phyloP scores from a whole-genome alignment of 2,329 filamentous ascomycete genomes.

The Diplodia sapinea region DNA sequence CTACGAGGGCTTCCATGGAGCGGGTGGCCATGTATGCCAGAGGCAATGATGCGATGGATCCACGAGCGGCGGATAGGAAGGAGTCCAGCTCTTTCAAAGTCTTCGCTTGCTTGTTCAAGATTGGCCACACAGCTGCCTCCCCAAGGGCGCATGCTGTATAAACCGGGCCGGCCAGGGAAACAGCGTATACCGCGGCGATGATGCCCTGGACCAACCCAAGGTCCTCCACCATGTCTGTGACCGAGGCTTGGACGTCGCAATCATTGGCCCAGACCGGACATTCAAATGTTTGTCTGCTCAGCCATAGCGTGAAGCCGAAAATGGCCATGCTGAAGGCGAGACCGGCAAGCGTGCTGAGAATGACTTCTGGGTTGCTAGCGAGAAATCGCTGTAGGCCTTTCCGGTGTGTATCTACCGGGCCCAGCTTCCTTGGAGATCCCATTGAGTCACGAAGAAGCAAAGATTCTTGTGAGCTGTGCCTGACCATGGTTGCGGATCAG shows the following conservation, averaged over 20 bases:
- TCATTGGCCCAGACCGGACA: conserved; percentile 29
- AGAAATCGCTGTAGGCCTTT: conserved; percentile 12
- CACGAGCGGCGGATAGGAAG: conserved; percentile 19
- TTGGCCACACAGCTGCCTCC: conserved; percentile 33
- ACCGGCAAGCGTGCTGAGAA: neutral
- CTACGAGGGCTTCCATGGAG: conserved; percentile 11
- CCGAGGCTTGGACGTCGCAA: conserved; percentile 7
- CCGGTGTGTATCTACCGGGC: neutral
- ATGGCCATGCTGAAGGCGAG: neutral
- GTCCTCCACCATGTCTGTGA: neutral
- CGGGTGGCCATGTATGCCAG: conserved; percentile 2
- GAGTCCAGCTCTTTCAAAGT: conserved; percentile 20
- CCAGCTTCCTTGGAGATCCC: neutral
- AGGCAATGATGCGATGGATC: conserved; percentile 21
- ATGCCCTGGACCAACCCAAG: conserved; percentile 30
- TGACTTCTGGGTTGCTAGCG: conserved; percentile 3
- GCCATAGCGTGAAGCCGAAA: conserved; percentile 37
- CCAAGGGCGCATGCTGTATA: conserved; percentile 31
- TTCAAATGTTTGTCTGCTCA: conserved; percentile 33
- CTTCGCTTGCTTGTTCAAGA: conserved; percentile 27
- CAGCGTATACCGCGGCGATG: conserved; percentile 27
- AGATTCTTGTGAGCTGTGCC: conserved; percentile 5
- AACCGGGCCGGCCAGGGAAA: conserved; percentile 30
- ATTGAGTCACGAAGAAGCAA: neutral
- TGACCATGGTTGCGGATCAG: neutral